These are phyloP conservation scores for Sarocladiaceae sp. DNA, from an alignment of 2,329 filamentous ascomycete genomes.

Conservation along the genomic window DNA sequence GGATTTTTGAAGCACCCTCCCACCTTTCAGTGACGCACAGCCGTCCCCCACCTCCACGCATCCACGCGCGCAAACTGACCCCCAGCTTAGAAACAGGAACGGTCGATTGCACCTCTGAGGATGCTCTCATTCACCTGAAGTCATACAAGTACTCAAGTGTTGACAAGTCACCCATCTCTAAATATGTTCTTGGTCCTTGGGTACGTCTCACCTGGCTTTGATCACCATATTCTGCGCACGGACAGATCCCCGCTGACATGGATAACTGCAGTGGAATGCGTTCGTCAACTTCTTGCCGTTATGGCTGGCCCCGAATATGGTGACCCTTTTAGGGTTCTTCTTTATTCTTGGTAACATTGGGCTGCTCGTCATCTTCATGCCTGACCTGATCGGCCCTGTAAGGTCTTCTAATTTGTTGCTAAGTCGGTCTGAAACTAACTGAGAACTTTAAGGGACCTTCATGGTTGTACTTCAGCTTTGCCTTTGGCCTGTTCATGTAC, in stretches of 20 bases:
- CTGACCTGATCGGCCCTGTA: conserved; percentile 86
- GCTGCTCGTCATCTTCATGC: conserved; percentile 72
- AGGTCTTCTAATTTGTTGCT: conserved; percentile 26
- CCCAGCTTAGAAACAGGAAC: conserved; percentile 40
- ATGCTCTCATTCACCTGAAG: conserved; percentile 85
- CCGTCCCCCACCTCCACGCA: neutral
- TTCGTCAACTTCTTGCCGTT: conserved; percentile 87
- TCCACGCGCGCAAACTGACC: neutral
- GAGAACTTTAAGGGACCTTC: conserved; percentile 60
- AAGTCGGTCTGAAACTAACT: neutral
- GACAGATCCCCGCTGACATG: conserved; percentile 11
- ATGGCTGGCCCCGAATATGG: conserved; percentile 98
- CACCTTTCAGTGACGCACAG: neutral
- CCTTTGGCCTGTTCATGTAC: conserved; percentile 95
- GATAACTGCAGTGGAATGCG: conserved; percentile 84
- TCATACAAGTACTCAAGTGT: conserved; percentile 97
- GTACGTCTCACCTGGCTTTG: conserved; percentile 50
- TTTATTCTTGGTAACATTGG: conserved; percentile 86
- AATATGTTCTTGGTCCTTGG: conserved; percentile 92
- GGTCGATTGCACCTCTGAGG: conserved; percentile 78
- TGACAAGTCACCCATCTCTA: conserved; percentile 89
- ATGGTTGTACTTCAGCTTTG: conserved; percentile 96
- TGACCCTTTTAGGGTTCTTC: conserved; percentile 90
- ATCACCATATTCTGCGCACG: neutral
- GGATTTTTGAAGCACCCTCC: neutral